Conservation (phyloP, 78 protist genomes). For the Polysphondylium violaceum region DNA sequence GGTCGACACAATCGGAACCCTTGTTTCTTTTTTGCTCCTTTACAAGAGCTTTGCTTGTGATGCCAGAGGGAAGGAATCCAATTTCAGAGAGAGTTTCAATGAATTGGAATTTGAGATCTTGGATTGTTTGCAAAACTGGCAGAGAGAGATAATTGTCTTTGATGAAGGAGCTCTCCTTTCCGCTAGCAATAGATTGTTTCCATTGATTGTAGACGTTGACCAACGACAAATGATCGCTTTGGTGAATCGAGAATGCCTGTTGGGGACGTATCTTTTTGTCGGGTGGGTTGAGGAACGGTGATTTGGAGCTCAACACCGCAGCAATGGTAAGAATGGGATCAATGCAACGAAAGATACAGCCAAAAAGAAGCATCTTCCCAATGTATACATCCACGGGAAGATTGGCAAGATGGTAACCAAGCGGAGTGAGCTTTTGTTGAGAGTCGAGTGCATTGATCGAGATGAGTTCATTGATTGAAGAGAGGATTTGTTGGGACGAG, state of each 20-base stretch:
- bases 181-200: slow-evolving; percentile 37
- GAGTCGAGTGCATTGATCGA: slow-evolving; percentile 30
- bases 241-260: slow-evolving; percentile 13
- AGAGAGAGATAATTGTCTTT: slow-evolving; percentile 56
- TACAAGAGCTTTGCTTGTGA: not conserved
- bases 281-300: slow-evolving; percentile 87
- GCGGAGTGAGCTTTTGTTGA: slow-evolving; percentile 66
- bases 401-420: slow-evolving; percentile 90
- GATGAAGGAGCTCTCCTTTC: slow-evolving; percentile 52
- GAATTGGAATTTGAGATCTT: slow-evolving; percentile 81
- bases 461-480: slow-evolving; percentile 39
- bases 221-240: slow-evolving; percentile 87
- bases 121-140: slow-evolving; percentile 58
- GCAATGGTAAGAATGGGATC: slow-evolving; percentile 94
- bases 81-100: slow-evolving; percentile 71
- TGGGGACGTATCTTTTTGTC: slow-evolving; percentile 72
- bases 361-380: slow-evolving; percentile 91
- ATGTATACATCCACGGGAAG: slow-evolving; percentile 92
- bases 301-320: slow-evolving; percentile 78
- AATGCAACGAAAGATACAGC: slow-evolving; percentile 86
- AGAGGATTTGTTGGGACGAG: not conserved
- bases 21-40: slow-evolving; percentile 22
- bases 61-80: slow-evolving; percentile 43
- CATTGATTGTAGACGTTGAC: slow-evolving; percentile 77
- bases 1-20: slow-evolving; percentile 33